These are phyloP conservation scores for Leucaena leucocephala DNA, from an alignment of 306 rosid species.

Conservation along the genomic window DNA sequence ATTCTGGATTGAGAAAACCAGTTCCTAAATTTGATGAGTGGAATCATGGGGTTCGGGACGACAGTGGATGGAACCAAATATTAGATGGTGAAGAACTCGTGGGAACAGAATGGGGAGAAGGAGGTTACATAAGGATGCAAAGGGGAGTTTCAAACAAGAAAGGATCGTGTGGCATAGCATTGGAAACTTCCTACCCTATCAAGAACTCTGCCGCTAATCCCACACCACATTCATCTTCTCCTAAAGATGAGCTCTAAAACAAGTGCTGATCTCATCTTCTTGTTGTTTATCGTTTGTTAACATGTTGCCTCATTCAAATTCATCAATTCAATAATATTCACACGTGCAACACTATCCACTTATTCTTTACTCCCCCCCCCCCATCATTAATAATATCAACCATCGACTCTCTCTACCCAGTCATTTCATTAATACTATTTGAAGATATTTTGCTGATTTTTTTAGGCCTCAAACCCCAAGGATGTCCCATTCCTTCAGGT, in stretches of 20 bases:
- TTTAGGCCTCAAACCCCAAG: too few relatives aligned
- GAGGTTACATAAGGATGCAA: slow-evolving; percentile 78
- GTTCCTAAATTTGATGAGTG: too few relatives aligned
- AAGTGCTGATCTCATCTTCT: neutral
- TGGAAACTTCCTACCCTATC: slow-evolving; percentile 83
- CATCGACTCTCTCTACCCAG: too few relatives aligned
- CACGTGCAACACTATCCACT: too few relatives aligned
- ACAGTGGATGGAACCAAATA: slow-evolving; percentile 74
- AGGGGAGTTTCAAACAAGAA: slow-evolving; percentile 43
- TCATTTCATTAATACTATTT: too few relatives aligned
- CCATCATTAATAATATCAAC: too few relatives aligned
- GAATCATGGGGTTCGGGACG: slow-evolving; percentile 81
- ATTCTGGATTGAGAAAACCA: too few relatives aligned
- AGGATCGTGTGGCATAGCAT: slow-evolving; percentile 81
- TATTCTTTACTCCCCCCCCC: too few relatives aligned
- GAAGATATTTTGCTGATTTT: too few relatives aligned
- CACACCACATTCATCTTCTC: neutral
- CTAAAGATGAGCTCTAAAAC: neutral
- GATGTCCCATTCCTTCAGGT: too few relatives aligned
- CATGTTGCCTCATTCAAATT: neutral
- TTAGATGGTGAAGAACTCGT: slow-evolving; percentile 83
- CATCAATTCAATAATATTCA: neutral
- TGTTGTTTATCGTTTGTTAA: neutral
- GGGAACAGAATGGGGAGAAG: slow-evolving; percentile 94
- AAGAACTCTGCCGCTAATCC: slow-evolving; percentile 35